Evolutionary conservation across 352 stramenopile genomes (phyloP), one percentile per base, ranked within the genome.

Genomic region (Phytophthora nicotianae): DNA sequence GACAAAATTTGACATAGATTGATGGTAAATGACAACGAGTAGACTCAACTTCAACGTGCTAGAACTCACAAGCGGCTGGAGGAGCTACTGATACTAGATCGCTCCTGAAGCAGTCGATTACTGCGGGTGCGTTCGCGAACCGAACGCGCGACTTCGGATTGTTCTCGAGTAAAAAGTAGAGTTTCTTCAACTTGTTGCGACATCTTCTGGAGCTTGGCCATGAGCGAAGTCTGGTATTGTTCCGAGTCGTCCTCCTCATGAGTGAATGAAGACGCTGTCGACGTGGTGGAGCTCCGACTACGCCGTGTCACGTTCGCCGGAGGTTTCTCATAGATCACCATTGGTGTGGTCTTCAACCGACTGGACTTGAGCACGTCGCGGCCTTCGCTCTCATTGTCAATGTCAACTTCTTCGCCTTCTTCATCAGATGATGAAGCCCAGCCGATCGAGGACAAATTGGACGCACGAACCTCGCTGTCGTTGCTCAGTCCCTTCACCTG

Each of bases 161-260:
- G 70, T 41, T 69, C 70, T 43, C 55, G 53, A 41, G 74, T 64
- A 40, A 77, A 35, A 19, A 46, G 41, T 20, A 74, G 62, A 0
- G 74, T 83, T 38, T 58, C 61, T 43, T 83, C 70, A 19, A 61
- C 66, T 16, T 65, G 56, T 11, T 57, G 40, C 20, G 58, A 67
- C 8, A 61, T 67, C 38, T 75, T 37, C 33, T 74, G 41, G 1
- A 81, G 62, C 19, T 69, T 65, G 40, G 61, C 47, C 47, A 75
- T 41, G 0, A 78, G 35, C 14, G 61, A 60, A 2, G 54, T 40
- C n/a, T 60, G 58, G 37, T 70, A 40, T 0, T 48, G 43, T 26
- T 74, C 56, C 9, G 50, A 11, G 19, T 63, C 41, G 5, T 51
- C 47, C 4, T 55, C 50, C 3, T 55, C 58, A 3, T 23, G 27